Base-by-base conservation (phyloP, 371 early-diverging fungal genomes). In the Apophysomyces variabilis region DNA sequence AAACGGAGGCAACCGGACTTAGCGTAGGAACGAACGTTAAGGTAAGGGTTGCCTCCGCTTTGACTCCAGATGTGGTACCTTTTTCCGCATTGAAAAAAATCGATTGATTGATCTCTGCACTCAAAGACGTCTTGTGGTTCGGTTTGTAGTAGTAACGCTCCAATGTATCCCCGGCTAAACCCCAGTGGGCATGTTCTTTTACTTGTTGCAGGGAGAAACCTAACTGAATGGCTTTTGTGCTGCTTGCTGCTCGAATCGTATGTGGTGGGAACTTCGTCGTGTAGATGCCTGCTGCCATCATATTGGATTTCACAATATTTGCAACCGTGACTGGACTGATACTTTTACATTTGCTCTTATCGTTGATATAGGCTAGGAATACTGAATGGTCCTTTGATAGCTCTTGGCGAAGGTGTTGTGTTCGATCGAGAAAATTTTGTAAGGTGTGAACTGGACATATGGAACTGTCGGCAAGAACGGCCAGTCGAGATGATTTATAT, bases 111-210 rank as follows among this genome's bases (percentile, higher is more conserved):
- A 45, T 45, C 1, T 45, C 13, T 0, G 46, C 46, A 45, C 12
- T 45, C 0, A n/a, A 4, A 4, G 46, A 0, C 3, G 13, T 6
- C 3, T 45, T 3, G 13, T 45, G 46, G 46, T 4, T 13, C 4
- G 6, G 46, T 45, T 45, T 58, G 21, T 45, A 65, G 37, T 65
- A 65, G 37, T 65, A 58, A 18, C 32, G 7, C 39, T 60, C 57
- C 12, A 59, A 56, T 0, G 66, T 66, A 12, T 41, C 18, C 3
- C 36, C 41, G 32, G 43, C 14, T n/a, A n/a, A 35, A 21, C 60
- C 60, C 66, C 66, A 66, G 43, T 66, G 45, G 2, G 38, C 66
- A 18, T 60, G 66, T 38, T 45, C 38, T 39, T 66, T 60, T 39
- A 66, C 58, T 18, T 21, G 41, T 7, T 16, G 14, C 11, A 44